Evolutionary conservation across 257 asterid genomes (phyloP), one percentile per base, ranked within the genome.

Genomic region (Mentha longifolia): DNA sequence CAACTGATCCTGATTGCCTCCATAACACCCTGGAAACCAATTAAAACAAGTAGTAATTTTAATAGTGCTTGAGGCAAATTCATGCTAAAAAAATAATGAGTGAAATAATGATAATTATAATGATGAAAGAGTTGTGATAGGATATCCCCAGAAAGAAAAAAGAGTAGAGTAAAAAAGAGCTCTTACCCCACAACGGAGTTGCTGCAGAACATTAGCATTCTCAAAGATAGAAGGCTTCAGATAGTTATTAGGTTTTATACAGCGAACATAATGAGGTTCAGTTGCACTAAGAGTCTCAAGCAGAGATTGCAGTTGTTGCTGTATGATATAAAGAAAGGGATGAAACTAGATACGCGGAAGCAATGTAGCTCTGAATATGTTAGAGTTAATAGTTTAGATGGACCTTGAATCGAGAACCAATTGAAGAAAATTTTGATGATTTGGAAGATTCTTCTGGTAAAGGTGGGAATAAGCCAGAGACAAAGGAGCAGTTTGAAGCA

Each of bases 1-100:
- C 98, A 92, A 76, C 98, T 92, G 70, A 92, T 92, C 81, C 98
- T 88, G 77, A 92, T 90, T 56, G 98, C 98, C 78, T 92, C 98
- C 95, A 92, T 76, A 43, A 92, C 97, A 63, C 98, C 97, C 98
- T 92, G 82, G 46, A 80, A 77, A 72, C 25, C 35, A 31, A 45
- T 50, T 47, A 50, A 15, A 20, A 13, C 22, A 64, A 20, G 19
- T 17, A 69, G 51, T 72, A 56, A 54, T 65, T 74, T 65, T 74
- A 72, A 43, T 33, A 78, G 63, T 43, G 64, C 61, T 61, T 66
- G 54, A 56, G 37, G 67, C 33, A 17, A 68, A 54, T 31, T 28
- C 28, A 39, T 66, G 49, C 51, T 47, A 65, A 61, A 47, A 78
- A 2, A 9, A 54, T 9, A 5, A 56, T 51, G 28, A 28, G 39